Evolutionary conservation across 2,329 filamentous ascomycete species (phyloP), one percentile per base, ranked within the genome.

Genomic region (Hypoxylon sp.): DNA sequence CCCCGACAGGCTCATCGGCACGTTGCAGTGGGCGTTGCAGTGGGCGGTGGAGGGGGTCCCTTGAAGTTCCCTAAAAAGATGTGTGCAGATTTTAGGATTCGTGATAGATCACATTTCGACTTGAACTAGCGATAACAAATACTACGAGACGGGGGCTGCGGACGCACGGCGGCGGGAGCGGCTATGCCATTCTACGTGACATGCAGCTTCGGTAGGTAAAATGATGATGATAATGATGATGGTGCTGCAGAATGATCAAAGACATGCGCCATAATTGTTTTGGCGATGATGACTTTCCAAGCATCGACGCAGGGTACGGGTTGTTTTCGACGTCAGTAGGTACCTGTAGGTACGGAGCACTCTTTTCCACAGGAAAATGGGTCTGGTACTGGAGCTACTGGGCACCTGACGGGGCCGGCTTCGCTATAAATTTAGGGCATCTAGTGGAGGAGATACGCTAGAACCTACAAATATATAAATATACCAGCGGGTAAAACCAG

Each of bases 1-100:
- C 58, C 58, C 61, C 59, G 64, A 66, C 63, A 59, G 63, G 58
- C 60, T 64, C 67, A 63, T 61, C 56, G 63, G 64, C 61, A 70
- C 28, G 62, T 66, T 41, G 62, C 55, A 57, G 54, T 62, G 63
- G 65, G 63, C 51, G 39, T 20, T 26, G 49, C 32, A 41, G 58
- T n/a, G n/a, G n/a, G n/a, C n/a, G n/a, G n/a, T n/a, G n/a, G n/a
- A n/a, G 55, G 51, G 55, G 47, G 50, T 30, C 43, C 28, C 28
- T 50, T 24, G 48, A 32, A 24, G 46, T 58, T 61, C 58, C 50
- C 48, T 56, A 51, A 43, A 58, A 51, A 44, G 28, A 34, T 56
- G 50, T 49, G 32, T 58, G 44, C 44, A 60, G 56, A 54, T 59
- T 59, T 52, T 37, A 48, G 44, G 22, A 56, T 56, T 50, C 56